Evolutionary conservation across 768 basidiomycete species (phyloP), one percentile per base, ranked within the genome.

Genomic region (Sarcodon sp.): DNA sequence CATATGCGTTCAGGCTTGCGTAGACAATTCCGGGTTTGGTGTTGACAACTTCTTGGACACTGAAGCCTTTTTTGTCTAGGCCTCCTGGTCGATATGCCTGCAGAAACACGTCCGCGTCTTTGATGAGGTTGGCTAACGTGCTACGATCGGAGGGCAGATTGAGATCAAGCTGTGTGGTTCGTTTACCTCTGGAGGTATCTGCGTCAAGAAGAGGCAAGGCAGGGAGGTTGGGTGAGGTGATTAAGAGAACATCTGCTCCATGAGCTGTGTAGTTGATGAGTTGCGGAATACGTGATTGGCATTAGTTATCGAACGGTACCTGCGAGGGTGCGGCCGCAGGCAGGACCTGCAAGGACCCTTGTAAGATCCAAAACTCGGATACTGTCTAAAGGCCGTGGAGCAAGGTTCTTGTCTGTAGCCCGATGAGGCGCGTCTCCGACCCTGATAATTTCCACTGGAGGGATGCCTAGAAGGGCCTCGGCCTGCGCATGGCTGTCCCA

Each of bases 121-220:
- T 51, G 13, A 66, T 59, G 0, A 83, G 67, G 1, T 49, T 39
- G 15, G 47, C 48, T 5, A 79, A 64, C 7, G 46, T 65, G 8
- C 57, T 54, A 7, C 51, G 54, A 46, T 72, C 73, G 1, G 50
- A 18, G 6, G 52, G 18, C 1, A 41, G 38, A 3, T 60, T 66
- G 6, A 82, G 64, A 50, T 81, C 75, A 3, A 81, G 69, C 55
- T 80, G 79, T 0, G 77, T 70, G 0, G 78, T 78, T 36, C 77
- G 71, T 58, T 81, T 83, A 1, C 78, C 77, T 6, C 78, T 66
- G 3, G 80, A 77, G 0, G 78, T 81, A 44, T 80, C 79, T 9
- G 66, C 53, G 54, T 81, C 80, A 0, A 80, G 57, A 0, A 59
- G 48, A 0, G 79, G 79, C 2, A 77, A 59, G 0, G 67, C 59